phyloP scores from a whole-genome alignment of 2,329 filamentous ascomycete genomes.

The Blumeria graminis region DNA sequence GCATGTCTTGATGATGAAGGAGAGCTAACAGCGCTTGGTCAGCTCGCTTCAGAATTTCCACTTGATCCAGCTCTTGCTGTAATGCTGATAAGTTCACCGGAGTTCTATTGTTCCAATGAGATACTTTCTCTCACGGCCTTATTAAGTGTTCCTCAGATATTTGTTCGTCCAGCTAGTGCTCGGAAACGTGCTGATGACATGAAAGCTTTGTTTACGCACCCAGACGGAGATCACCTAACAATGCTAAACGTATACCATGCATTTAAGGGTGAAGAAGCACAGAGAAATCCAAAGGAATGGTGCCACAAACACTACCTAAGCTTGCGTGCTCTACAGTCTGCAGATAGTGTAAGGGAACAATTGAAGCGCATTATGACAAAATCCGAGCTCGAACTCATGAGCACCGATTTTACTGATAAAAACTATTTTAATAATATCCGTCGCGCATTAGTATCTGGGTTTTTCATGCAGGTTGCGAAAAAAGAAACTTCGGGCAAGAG shows the following conservation, averaged over 20 bases:
- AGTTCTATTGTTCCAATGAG: constrained; percentile 98
- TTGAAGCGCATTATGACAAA: constrained; percentile 94
- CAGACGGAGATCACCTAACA: constrained; percentile 84
- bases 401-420: constrained; percentile 79
- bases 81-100: constrained; percentile 91
- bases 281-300: constrained; percentile 65
- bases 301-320: constrained; percentile 94
- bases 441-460: constrained; percentile 71
- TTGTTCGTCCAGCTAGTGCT: constrained; percentile 62
- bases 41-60: constrained; percentile 81
- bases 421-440: constrained; percentile 97
- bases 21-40: constrained; percentile 65
- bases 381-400: constrained; percentile 61
- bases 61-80: constrained; percentile 84
- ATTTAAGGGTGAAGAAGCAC: constrained; percentile 54
- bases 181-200: constrained; percentile 90
- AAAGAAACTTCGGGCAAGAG: constrained; percentile 70
- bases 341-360: constrained; percentile 81
- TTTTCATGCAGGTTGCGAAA: constrained; percentile 99
- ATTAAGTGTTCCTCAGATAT: constrained; percentile 83
- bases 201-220: constrained; percentile 82
- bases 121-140: constrained; percentile 86
- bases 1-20: constrained; percentile 93
- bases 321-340: constrained; percentile 65
- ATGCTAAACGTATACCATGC: constrained; percentile 96